These are phyloP conservation scores for Stagonosporopsis cucurbitacearum DNA, from an alignment of 2,329 filamentous ascomycete genomes.

Conservation along the genomic window DNA sequence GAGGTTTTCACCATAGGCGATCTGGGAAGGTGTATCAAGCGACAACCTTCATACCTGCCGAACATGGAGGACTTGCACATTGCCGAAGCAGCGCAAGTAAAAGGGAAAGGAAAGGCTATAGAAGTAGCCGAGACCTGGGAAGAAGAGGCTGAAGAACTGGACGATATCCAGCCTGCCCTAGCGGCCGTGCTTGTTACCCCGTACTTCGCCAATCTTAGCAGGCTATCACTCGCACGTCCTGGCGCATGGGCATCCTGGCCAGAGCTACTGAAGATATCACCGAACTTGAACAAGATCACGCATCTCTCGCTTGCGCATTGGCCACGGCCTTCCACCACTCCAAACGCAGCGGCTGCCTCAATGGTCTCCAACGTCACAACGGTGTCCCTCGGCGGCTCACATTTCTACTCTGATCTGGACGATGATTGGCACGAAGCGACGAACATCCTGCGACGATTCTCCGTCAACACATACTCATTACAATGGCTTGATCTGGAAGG, in stretches of 20 bases:
- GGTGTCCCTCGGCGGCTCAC: conserved; percentile 58
- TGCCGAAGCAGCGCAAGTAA: neutral
- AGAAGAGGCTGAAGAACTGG: conserved; percentile 41
- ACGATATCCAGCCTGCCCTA: conserved; percentile 4
- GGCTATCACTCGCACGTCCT: conserved; percentile 64
- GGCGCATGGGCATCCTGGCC: conserved; percentile 59
- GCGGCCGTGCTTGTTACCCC: conserved; percentile 30
- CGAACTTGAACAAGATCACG: conserved; percentile 62
- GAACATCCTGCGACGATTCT: conserved; percentile 62
- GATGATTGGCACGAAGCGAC: conserved; percentile 64
- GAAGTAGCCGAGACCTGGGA: conserved; percentile 57
- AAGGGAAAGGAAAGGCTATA: conserved; percentile 23
- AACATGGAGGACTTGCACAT: conserved; percentile 26
- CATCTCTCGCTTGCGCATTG: conserved; percentile 69
- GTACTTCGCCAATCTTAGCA: conserved; percentile 61
- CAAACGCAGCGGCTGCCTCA: conserved; percentile 57
- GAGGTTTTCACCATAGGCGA: conserved; percentile 57
- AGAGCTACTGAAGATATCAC: conserved; percentile 60
- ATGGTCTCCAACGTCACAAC: conserved; percentile 52
- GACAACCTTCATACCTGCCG: conserved; percentile 19
- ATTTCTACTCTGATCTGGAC: conserved; percentile 61
- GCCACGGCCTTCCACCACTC: conserved; percentile 65
- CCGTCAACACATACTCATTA: conserved; percentile 62
- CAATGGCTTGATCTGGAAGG: conserved; percentile 69
- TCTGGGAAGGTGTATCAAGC: conserved; percentile 54